Conservation (phyloP, 2,329 filamentous ascomycete species). For the Exophiala xenobiotica region DNA sequence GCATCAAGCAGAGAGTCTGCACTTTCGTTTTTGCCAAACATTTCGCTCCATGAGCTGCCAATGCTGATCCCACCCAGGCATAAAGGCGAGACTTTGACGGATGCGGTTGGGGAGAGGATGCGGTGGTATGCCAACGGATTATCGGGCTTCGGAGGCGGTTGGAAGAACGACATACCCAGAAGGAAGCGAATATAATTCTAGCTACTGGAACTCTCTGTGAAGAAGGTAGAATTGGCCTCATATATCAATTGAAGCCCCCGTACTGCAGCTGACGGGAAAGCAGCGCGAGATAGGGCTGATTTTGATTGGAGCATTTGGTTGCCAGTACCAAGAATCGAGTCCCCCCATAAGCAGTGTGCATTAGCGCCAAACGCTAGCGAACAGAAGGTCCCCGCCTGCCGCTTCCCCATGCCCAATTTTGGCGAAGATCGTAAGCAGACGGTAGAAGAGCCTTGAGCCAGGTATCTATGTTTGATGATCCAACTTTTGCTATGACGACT, state of each 20-base stretch:
- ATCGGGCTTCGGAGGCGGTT: constrained; percentile 35
- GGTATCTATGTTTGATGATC: no score
- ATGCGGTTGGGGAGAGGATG: constrained; percentile 52
- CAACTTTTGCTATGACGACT: no score
- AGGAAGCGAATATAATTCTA: no score
- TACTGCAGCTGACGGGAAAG: no score
- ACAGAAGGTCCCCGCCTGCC: background rate
- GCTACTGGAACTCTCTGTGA: no score
- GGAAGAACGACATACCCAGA: constrained; percentile 9
- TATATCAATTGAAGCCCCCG: no score
- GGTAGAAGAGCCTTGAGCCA: no score
- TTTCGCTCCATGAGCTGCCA: constrained; percentile 48
- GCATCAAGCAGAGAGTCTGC: constrained; percentile 54
- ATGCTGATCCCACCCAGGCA: constrained; percentile 57
- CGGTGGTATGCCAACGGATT: constrained; percentile 53
- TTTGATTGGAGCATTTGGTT: background rate
- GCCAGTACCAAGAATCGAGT: background rate
- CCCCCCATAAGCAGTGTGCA: background rate
- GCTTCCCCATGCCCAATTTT: no score
- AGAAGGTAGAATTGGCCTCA: no score
- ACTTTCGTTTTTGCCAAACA: constrained; percentile 51
- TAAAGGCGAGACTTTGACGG: constrained; percentile 53
- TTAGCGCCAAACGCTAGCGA: background rate
- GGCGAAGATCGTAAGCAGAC: no score
- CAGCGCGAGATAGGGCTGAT: no score